Evolutionary conservation across 805 yeast genomes (phyloP).

Genomic region (Sugiyamaella valdiviana): DNA sequence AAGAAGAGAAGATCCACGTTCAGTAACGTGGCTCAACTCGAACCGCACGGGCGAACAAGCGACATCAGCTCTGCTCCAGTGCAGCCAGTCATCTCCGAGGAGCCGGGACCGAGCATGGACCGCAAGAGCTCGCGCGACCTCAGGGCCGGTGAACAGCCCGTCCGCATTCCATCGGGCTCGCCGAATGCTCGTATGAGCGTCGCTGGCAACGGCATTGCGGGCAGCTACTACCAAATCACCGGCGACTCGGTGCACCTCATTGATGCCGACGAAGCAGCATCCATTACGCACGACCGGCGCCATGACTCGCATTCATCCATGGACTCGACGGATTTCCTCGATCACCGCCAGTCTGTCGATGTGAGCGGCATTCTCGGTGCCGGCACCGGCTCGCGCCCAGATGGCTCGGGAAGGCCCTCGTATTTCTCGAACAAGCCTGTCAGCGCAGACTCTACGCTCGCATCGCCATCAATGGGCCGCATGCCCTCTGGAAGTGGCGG

Average conservation of each 20-base stretch:
- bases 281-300: conserved; percentile 4
- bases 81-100: not conserved
- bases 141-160: not conserved
- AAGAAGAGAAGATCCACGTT: conserved; percentile 18
- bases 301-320: conserved; percentile 3
- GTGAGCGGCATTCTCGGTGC: not conserved
- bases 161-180: not conserved
- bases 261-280: conserved; percentile 10
- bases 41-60: conserved; percentile 15
- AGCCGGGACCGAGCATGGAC: not conserved
- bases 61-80: not conserved
- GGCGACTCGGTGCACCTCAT: conserved; percentile 9
- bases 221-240: conserved; percentile 15
- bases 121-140: not conserved
- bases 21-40: conserved; percentile 15
- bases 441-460: not conserved
- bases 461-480: not conserved
- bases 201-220: not conserved
- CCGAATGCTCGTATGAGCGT: not conserved
- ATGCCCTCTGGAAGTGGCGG: not conserved
- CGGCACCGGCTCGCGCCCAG: not conserved
- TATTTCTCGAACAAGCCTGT: not conserved
- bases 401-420: not conserved
- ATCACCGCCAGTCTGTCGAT: conserved; percentile 13
- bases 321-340: conserved; percentile 17